phyloP scores from a whole-genome alignment of 495 filamentous ascomycete species.

The Rhizodiscina lignyota region DNA sequence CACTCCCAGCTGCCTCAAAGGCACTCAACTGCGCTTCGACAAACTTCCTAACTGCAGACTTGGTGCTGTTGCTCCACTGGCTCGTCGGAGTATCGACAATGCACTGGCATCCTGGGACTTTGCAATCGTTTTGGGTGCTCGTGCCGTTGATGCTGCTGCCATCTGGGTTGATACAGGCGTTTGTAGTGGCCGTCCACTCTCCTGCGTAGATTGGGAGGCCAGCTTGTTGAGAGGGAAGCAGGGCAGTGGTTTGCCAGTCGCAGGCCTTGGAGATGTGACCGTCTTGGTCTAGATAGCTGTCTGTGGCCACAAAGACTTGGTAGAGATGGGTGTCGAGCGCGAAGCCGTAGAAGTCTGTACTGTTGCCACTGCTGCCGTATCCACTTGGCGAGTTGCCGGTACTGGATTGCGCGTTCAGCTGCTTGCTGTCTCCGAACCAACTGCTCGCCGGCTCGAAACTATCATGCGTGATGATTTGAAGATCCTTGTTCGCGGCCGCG shows the following conservation, averaged over 20 bases:
- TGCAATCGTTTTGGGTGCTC: too few relatives aligned
- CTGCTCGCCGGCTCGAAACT: conserved; percentile 13
- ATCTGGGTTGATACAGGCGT: conserved; percentile 22
- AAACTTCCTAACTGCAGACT: conserved; percentile 19
- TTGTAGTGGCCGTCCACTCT: conserved; percentile 21
- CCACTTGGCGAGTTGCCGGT: background rate
- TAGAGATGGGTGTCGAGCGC: conserved; percentile 25
- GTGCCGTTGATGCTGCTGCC: conserved; percentile 13
- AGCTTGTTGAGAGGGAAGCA: conserved; percentile 11
- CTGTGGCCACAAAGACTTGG: conserved; percentile 18
- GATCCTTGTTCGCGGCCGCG: conserved; percentile 15
- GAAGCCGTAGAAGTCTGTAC: too few relatives aligned
- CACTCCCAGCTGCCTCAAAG: conserved; percentile 18
- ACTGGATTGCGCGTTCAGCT: conserved; percentile 4
- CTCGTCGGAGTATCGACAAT: conserved; percentile 9
- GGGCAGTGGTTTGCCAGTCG: conserved; percentile 10
- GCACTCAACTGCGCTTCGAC: conserved; percentile 27
- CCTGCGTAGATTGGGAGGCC: conserved; percentile 23
- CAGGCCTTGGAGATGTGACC: conserved; percentile 23
- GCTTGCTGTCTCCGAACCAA: conserved; percentile 14
- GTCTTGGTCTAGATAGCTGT: conserved; percentile 17
- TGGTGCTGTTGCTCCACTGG: conserved; percentile 20
- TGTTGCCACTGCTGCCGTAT: too few relatives aligned
- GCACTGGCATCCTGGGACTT: conserved; percentile 17
- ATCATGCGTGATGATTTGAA: conserved; percentile 24